Conservation (phyloP, 1,284 basidiomycete species). For the Trichosporon ovoides region DNA sequence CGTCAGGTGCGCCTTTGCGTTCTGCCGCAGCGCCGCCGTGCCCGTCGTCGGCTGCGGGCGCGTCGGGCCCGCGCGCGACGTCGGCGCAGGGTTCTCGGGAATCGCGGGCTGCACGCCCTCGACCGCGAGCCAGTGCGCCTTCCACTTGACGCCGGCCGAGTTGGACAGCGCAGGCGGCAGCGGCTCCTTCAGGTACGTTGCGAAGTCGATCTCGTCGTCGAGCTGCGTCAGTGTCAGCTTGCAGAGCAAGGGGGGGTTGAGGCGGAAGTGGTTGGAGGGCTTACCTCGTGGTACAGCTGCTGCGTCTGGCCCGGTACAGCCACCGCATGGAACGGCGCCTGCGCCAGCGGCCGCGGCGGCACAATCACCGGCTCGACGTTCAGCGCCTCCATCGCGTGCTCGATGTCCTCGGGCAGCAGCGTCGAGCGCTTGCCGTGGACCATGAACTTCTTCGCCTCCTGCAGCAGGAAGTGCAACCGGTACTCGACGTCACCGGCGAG, state of each 20-base stretch:
- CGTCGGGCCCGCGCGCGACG: constrained; percentile 28
- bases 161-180: constrained; percentile 37
- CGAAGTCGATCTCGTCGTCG: constrained; percentile 97
- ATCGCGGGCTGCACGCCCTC: constrained; percentile 96
- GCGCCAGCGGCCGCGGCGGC: constrained; percentile 47
- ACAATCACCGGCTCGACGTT: constrained; percentile 64
- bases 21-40: constrained; percentile 38
- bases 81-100: constrained; percentile 83
- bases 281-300: constrained; percentile 64
- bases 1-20: constrained; percentile 85
- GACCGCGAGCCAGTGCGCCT: constrained; percentile 93
- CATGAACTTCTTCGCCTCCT: constrained; percentile 97
- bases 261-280: too few relatives aligned
- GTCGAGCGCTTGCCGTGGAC: constrained; percentile 83
- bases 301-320: constrained; percentile 38
- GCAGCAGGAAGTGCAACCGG: constrained; percentile 65
- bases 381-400: constrained; percentile 84
- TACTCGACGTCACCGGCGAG: constrained; percentile 97
- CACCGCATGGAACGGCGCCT: constrained; percentile 61
- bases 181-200: constrained; percentile 63
- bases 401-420: constrained; percentile 82
- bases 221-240: constrained; percentile 55
- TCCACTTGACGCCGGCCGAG: constrained; percentile 47
- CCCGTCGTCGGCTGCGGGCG: constrained; percentile 27
- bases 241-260: too few relatives aligned